Percentiles rank a stretch among this genome's conserved stretches.
phyloP scores from a whole-genome alignment of 305 asterid genomes.

The Fraxinus albicans region DNA sequence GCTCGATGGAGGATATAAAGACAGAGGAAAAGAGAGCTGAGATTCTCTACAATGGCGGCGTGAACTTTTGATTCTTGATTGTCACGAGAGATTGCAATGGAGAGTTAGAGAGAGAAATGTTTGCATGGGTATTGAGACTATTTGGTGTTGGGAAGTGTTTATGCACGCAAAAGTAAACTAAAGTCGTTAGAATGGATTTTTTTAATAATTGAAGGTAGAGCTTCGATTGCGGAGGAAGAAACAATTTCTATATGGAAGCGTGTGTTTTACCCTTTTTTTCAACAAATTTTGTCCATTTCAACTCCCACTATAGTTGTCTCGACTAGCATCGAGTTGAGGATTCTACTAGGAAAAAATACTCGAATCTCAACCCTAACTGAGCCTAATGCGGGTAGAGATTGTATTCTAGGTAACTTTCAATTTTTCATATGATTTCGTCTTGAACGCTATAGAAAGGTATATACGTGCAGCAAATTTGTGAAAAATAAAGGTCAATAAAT shows the following conservation, averaged over 20 bases:
- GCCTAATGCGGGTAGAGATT: neutral
- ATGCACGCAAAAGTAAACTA: slow-evolving; percentile 26
- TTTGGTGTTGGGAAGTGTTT: slow-evolving; percentile 13
- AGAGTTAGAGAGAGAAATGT: neutral
- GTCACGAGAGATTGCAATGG: neutral
- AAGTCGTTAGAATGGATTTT: slow-evolving; percentile 1
- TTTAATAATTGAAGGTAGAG: neutral
- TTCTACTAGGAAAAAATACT: too few species aligned
- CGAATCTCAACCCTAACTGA: neutral
- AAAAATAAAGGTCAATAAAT: neutral
- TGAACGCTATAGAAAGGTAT: neutral
- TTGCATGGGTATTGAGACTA: slow-evolving; percentile 14
- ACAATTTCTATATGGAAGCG: neutral
- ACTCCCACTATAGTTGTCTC: neutral
- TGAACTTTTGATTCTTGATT: neutral
- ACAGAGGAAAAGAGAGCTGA: neutral
- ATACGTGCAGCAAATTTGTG: neutral
- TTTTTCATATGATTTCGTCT: neutral
- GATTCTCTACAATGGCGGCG: neutral
- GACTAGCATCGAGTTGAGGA: neutral
- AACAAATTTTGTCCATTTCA: neutral
- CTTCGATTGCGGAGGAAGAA: neutral
- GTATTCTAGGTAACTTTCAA: neutral
- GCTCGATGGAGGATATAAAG: neutral
- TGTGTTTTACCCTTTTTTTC: neutral